Evolutionary conservation across 257 asterid genomes (phyloP).

Genomic region (Ehretia macrophylla): DNA sequence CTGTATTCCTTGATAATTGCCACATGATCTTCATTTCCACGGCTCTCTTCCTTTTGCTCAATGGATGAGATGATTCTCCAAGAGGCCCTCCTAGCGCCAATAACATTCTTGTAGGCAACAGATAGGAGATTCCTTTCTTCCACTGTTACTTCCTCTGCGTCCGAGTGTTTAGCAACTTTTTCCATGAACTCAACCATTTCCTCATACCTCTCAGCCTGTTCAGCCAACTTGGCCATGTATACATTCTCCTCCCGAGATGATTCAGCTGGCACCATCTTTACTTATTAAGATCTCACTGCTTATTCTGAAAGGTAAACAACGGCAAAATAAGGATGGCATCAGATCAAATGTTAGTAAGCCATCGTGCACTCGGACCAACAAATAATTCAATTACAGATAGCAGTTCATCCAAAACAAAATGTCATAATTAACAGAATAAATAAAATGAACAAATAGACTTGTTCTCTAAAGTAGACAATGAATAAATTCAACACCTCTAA

Average conservation of each 20-base stretch:
- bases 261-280: background rate
- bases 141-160: slow-evolving; percentile 9
- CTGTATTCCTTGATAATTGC: slow-evolving; percentile 20
- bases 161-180: slow-evolving; percentile 1
- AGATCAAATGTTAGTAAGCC: background rate
- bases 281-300: background rate
- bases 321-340: too few relatives aligned
- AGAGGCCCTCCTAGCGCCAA: slow-evolving; percentile 31
- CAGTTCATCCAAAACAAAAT: too few relatives aligned
- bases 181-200: slow-evolving; percentile 19
- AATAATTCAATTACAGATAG: too few relatives aligned
- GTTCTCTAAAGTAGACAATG: too few relatives aligned
- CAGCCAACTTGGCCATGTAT: slow-evolving; percentile 15
- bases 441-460: too few relatives aligned
- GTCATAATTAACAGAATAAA: too few relatives aligned
- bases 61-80: slow-evolving; percentile 30
- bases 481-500: too few relatives aligned
- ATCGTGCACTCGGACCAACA: too few relatives aligned
- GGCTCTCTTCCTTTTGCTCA: slow-evolving; percentile 29
- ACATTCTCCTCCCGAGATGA: slow-evolving; percentile 16
- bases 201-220: slow-evolving; percentile 15
- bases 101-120: slow-evolving; percentile 19
- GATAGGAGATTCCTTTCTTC: slow-evolving; percentile 14
- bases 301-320: background rate
- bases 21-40: slow-evolving; percentile 26